Evolutionary conservation across 139 green algal species (phyloP), one percentile per base, ranked within the genome.

Genomic region (Auxenochlorella protothecoides): DNA sequence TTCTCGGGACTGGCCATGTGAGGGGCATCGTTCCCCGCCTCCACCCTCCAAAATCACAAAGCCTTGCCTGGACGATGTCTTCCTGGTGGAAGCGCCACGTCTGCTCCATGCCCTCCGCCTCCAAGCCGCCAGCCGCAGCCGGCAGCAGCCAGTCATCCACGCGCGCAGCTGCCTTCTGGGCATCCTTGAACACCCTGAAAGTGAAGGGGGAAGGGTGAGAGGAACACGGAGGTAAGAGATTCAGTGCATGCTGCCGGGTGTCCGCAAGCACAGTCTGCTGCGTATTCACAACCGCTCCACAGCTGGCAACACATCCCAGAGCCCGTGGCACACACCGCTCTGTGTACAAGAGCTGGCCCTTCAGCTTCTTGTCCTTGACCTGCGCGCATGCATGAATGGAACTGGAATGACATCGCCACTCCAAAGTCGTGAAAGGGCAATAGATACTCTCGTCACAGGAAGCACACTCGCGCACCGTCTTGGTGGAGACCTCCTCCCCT

Each of bases 61-160:
- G 27, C 27, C 27, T 44, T 44, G 79, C 80, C 60, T 74, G 9
- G 5, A 89, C 81, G 52, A 98, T 93, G 55, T 92, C 91, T 27
- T 77, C 53, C 82, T 99, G 94, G 70, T 85, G 74, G 70, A 96
- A 92, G 54, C 85, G 85, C 80, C 84, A 95, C 2, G 94, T 99
- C 55, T 85, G 82, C 77, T 99, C 94, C 55, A 93, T 77, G 60
- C 87, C 88, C 78, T 98, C 93, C 10, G 90, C 87, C 76, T 97
- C 93, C 59, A 98, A 72, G 9, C 59, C 77, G 1, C 93, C 93
- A 14, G 83, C 80, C 7, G 89, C 84, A 2, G 70, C 63, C 5
- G 91, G 92, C 72, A 94, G 81, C 76, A 98, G 88, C 91, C 92
- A 98, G 65, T 93, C 78, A 51, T 88, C 69, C 12, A 81, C 77